Percentiles rank a stretch among this genome's conserved stretches.
Conservation (phyloP, 176 grass and related monocot genomes). For the Chloris gayana region DNA sequence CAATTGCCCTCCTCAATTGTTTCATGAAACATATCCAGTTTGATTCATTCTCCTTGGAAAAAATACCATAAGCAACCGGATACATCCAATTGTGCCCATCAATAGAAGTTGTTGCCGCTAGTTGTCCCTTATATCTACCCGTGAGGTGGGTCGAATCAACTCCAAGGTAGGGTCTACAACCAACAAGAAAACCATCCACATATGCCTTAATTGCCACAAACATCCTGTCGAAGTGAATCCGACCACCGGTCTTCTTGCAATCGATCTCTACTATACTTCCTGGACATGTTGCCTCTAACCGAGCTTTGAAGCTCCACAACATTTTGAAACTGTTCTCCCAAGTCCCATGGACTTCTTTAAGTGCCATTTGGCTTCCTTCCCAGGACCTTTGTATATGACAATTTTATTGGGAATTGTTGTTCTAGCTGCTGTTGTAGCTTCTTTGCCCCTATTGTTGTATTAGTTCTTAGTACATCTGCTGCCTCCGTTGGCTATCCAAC, state of each 20-base stretch:
- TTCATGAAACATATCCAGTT: conserved; percentile 9
- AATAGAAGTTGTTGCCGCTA: neutral
- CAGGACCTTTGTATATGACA: conserved; percentile 22
- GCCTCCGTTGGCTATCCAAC: neutral
- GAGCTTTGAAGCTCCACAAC: neutral
- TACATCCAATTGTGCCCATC: conserved; percentile 27
- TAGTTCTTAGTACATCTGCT: neutral
- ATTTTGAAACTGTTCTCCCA: neutral
- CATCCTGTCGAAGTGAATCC: neutral
- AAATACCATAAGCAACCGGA: neutral
- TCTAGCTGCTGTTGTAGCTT: neutral
- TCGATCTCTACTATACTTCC: conserved; percentile 28
- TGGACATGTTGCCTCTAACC: neutral
- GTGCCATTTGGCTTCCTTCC: too few species aligned
- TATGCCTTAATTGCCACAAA: conserved; percentile 25
- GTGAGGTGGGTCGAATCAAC: conserved; percentile 14
- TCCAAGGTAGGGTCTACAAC: neutral
- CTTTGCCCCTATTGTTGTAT: neutral
- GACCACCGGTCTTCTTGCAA: conserved; percentile 6
- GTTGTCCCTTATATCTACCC: neutral
- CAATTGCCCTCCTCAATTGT: neutral
- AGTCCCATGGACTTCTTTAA: too few species aligned
- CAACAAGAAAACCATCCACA: conserved; percentile 3
- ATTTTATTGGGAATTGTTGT: neutral
- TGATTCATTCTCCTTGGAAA: neutral